A percentile compares a stretch with the other conserved stretches of the same genome.
Evolutionary conservation across 768 basidiomycete genomes (phyloP).

Genomic region (Tephrocybe sp.): DNA sequence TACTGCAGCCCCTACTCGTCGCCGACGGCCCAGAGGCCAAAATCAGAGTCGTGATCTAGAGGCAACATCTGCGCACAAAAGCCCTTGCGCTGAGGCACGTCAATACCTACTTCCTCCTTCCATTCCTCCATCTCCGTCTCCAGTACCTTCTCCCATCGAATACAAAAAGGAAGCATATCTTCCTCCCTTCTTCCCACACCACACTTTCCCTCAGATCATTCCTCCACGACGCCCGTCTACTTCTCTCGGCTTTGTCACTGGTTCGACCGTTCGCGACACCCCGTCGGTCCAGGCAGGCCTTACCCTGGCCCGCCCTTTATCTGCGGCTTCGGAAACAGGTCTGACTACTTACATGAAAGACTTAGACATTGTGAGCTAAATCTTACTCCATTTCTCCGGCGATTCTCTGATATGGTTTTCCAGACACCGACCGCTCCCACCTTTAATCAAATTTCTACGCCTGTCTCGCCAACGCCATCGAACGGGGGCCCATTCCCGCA

Average conservation of each 20-base stretch:
- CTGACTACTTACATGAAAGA: constrained; percentile 23
- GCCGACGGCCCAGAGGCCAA: constrained; percentile 28
- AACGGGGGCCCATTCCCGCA: constrained; percentile 1
- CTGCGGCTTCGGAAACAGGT: constrained; percentile 20
- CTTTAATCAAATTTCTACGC: constrained; percentile 15
- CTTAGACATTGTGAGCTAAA: constrained; percentile 27
- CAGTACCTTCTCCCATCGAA: constrained; percentile 14
- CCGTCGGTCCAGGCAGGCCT: constrained; percentile 12
- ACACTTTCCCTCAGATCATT: constrained; percentile 20
- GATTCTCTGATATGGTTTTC: background rate
- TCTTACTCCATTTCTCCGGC: background rate
- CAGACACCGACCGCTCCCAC: constrained; percentile 27
- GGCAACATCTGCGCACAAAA: background rate
- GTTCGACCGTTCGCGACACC: constrained; percentile 2
- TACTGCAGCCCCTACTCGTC: constrained; percentile 34
- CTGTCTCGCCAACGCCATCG: background rate
- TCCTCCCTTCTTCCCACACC: constrained; percentile 23
- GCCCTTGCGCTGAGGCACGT: constrained; percentile 5
- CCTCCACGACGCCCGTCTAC: constrained; percentile 34
- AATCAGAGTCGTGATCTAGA: constrained; percentile 16
- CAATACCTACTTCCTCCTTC: constrained; percentile 10
- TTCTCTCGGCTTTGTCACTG: constrained; percentile 26
- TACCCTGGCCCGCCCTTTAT: constrained; percentile 21
- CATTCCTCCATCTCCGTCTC: constrained; percentile 16
- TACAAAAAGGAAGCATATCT: constrained; percentile 11